These are phyloP conservation scores for Termitomyces sp. DNA, from an alignment of 768 basidiomycete species.

Conservation along the genomic window DNA sequence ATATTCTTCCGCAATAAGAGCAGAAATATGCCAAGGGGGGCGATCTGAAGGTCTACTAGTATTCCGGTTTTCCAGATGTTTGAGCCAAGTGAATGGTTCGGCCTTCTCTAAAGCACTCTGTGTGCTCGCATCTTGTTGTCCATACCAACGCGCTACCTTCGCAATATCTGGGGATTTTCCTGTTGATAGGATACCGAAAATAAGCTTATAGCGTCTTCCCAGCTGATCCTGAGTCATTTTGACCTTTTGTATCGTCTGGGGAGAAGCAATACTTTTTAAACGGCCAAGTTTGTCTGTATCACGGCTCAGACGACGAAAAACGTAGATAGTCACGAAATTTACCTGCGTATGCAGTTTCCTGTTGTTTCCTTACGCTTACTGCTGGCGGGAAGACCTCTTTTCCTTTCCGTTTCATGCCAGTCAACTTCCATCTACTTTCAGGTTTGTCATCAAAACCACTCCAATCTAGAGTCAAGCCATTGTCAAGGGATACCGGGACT, in stretches of 20 bases:
- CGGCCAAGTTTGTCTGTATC: conserved; percentile 54
- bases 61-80: conserved; percentile 52
- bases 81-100: conserved; percentile 75
- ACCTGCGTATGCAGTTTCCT: conserved; percentile 60
- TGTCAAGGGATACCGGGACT: conserved; percentile 64
- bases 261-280: conserved; percentile 46
- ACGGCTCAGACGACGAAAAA: not conserved
- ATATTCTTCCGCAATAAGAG: conserved; percentile 68
- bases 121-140: conserved; percentile 41
- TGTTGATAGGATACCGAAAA: conserved; percentile 36
- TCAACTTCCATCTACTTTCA: conserved; percentile 62
- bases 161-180: conserved; percentile 39
- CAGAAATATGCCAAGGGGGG: conserved; percentile 62
- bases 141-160: conserved; percentile 58
- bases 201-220: conserved; percentile 56
- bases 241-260: conserved; percentile 61
- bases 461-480: conserved; percentile 75
- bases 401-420: conserved; percentile 56
- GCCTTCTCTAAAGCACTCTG: conserved; percentile 54
- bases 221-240: conserved; percentile 64
- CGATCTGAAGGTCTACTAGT: conserved; percentile 28
- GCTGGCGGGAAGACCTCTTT: conserved; percentile 45
- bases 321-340: conserved; percentile 8
- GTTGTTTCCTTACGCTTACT: conserved; percentile 50
- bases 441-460: conserved; percentile 49